phyloP scores from a whole-genome alignment of 352 stramenopile species.

The Pythium guiyangense region DNA sequence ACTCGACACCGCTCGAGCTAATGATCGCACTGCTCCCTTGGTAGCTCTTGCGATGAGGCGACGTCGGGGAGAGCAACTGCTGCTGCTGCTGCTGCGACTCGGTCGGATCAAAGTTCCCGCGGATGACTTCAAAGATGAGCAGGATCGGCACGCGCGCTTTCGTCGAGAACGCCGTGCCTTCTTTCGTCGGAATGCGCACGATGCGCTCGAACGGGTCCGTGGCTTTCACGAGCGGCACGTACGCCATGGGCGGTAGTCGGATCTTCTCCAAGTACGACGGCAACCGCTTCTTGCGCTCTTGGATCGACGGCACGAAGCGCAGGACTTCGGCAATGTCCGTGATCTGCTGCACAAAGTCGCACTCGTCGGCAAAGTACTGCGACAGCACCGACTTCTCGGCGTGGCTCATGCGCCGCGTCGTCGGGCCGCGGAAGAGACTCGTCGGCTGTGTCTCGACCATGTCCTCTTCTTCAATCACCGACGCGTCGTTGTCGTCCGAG shows the following conservation, averaged over 20 bases:
- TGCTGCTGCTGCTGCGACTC: conserved; percentile 20
- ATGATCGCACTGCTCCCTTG: conserved; percentile 23
- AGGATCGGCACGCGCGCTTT: conserved; percentile 85
- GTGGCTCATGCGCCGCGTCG: conserved; percentile 69
- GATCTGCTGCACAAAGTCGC: conserved; percentile 87
- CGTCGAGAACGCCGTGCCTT: conserved; percentile 86
- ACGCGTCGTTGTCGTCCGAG: conserved; percentile 35
- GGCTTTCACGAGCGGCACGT: conserved; percentile 83
- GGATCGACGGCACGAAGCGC: conserved; percentile 76
- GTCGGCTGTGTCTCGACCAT: conserved; percentile 62
- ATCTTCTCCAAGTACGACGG: conserved; percentile 79
- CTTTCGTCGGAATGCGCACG: conserved; percentile 76
- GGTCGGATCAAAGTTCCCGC: conserved; percentile 56
- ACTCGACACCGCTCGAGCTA: conserved; percentile 50
- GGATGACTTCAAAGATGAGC: conserved; percentile 87
- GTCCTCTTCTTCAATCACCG: conserved; percentile 62
- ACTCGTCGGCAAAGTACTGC: conserved; percentile 84
- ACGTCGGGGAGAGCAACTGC: conserved; percentile 45
- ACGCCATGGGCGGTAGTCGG: conserved; percentile 83
- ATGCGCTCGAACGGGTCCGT: conserved; percentile 88
- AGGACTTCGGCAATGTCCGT: conserved; percentile 83
- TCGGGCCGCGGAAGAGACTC: conserved; percentile 57
- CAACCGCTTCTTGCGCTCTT: conserved; percentile 76
- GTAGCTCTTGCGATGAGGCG: conserved; percentile 40
- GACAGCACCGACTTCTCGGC: conserved; percentile 77